Base-by-base conservation (phyloP, 352 stramenopile species). In the Pythium periplocum region DNA sequence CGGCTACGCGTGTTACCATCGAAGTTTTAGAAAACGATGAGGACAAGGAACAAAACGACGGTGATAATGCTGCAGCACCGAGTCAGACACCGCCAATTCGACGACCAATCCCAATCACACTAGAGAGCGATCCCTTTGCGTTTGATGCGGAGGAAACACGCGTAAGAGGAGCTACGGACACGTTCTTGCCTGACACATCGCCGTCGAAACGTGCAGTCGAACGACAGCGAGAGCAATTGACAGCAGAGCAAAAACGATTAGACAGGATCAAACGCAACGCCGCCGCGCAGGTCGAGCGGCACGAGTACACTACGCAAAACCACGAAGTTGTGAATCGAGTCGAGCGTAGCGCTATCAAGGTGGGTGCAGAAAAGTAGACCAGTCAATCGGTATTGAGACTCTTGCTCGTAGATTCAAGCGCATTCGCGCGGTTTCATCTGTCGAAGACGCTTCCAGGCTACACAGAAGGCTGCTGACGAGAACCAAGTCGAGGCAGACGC, bases 1-100 rank as follows among this genome's bases (percentile, higher is more conserved):
- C 30, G 6, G 17, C 58, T 2, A 53, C 61, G 6, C 56, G 65
- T 4, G 57, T 85, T 47, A 90, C 80, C 1, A 88, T 90, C 42
- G 78, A 90, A 59, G 78, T 90, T 8, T 43, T 88, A 33, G 75
- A 89, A 38, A 66, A 78, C 31, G 69, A 71, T 6, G 67, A 72
- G 26, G 63, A 71, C 9, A 53, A 71, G 0, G 62, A 79, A 2
- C 59, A 71, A 1, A 41, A 53, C 30, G 37, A 45, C 30, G 9
- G 50, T 31, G 11, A 4, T 10, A 41, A 38, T 40, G 30, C 33
- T 34, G 12, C 40, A 53, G 39, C 31, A 34, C 36, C 55, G 9
- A n/a, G 43, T 7, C 39, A 4, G n/a, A 53, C 54, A 30, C 17
- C 30, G 10, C 43, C 17, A 41, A 8, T 12, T 41, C 11, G 4